A percentile compares a stretch with the other conserved stretches of the same genome.
phyloP scores from a whole-genome alignment of 2,329 filamentous ascomycete genomes.

The Trichoderma pleuroti region DNA sequence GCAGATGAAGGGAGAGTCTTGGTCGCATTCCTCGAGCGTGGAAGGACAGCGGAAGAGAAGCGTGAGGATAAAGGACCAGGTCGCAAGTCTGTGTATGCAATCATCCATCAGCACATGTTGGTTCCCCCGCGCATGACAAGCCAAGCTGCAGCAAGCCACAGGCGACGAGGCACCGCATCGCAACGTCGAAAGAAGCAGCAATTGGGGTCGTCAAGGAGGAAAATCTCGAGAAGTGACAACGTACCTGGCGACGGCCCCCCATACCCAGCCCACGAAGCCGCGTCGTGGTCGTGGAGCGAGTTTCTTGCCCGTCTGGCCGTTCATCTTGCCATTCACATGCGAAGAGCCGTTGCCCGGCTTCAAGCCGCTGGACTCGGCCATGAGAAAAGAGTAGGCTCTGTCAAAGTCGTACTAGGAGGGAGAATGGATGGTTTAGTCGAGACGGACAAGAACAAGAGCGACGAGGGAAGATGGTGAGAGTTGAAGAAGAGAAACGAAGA shows the following conservation, averaged over 20 bases:
- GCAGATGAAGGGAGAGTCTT: slow-evolving; percentile 73
- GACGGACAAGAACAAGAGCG: background rate
- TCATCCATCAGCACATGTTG: background rate
- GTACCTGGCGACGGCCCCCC: slow-evolving; percentile 55
- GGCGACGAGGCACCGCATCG: background rate
- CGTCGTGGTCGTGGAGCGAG: slow-evolving; percentile 24
- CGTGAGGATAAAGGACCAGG: slow-evolving; percentile 84
- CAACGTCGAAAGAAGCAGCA: background rate
- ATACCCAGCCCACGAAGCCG: slow-evolving; percentile 36
- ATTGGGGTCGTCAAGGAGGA: background rate
- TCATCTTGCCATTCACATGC: slow-evolving; percentile 34
- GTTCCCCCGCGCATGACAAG: background rate
- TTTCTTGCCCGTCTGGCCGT: slow-evolving; percentile 30
- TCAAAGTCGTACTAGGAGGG: slow-evolving; percentile 12
- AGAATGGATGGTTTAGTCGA: background rate
- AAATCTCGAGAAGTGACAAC: slow-evolving; percentile 17
- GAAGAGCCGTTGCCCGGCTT: slow-evolving; percentile 41
- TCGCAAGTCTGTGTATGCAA: slow-evolving; percentile 56
- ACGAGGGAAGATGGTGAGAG: background rate
- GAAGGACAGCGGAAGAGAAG: slow-evolving; percentile 79
- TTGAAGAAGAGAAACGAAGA: background rate
- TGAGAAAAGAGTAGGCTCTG: slow-evolving; percentile 27
- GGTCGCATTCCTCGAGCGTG: slow-evolving; percentile 62
- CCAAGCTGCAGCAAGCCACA: background rate
- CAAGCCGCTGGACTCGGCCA: slow-evolving; percentile 35